Conservation (phyloP, 345 rosid genomes). For the Iberis pinnata region DNA sequence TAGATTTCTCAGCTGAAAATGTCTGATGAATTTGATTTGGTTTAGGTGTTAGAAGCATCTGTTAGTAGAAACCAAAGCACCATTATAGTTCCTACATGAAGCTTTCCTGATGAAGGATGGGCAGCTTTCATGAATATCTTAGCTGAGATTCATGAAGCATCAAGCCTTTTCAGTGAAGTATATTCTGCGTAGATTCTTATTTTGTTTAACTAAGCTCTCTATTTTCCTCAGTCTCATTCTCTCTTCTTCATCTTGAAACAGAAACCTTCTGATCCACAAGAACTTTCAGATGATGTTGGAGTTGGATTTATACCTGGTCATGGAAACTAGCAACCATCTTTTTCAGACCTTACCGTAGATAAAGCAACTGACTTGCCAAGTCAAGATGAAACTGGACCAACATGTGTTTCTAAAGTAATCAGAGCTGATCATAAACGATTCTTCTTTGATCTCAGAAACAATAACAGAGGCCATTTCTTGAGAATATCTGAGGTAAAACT, state of each 20-base stretch:
- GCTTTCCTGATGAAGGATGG: conserved; percentile 88
- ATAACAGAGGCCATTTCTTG: conserved; percentile 88
- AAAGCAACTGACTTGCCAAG: conserved; percentile 59
- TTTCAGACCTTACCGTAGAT: conserved; percentile 65
- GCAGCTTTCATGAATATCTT: conserved; percentile 86
- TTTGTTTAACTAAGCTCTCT: neutral
- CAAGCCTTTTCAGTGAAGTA: conserved; percentile 43
- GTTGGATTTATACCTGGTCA: conserved; percentile 98
- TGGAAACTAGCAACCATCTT: conserved; percentile 57
- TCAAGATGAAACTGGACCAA: conserved; percentile 60
- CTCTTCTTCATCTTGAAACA: conserved; percentile 27
- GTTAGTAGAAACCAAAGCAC: conserved; percentile 92
- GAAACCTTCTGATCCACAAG: conserved; percentile 68
- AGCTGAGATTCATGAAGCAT: conserved; percentile 85
- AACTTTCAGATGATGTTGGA: conserved; percentile 95
- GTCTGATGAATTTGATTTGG: conserved; percentile 18
- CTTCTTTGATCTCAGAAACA: conserved; percentile 93
- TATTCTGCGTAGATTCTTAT: neutral
- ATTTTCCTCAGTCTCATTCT: too few species aligned
- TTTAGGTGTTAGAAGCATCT: conserved; percentile 98
- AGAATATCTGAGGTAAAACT: conserved; percentile 98
- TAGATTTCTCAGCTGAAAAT: too few species aligned
- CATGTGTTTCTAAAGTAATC: conserved; percentile 68
- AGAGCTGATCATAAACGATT: conserved; percentile 92
- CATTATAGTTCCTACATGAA: conserved; percentile 93